Evolutionary conservation across 2,329 filamentous ascomycete species (phyloP), one percentile per base, ranked within the genome.

Genomic region (Sporothrix pseudoabietina): DNA sequence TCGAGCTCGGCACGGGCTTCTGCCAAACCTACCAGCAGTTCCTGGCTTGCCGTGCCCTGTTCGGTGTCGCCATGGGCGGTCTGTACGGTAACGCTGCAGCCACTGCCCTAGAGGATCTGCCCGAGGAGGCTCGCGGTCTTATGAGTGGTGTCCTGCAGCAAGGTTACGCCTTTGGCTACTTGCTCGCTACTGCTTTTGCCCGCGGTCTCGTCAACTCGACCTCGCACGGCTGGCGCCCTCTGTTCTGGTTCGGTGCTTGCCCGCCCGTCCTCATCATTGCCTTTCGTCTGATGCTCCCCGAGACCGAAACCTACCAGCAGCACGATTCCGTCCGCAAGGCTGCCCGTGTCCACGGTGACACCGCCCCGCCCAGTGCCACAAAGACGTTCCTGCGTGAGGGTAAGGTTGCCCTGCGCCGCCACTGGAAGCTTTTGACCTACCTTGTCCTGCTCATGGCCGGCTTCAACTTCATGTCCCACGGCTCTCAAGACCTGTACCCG

Each of bases 381-480:
- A 89, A 91, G 26, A 85, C 90, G 32, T 82, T 84, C 74, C 92
- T 94, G 82, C 91, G 91, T 4, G 92, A 94, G 78, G 32, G 78
- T 82, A 26, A 82, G 78, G 88, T 95, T 0, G 93, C 93, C 0
- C 78, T 97, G 47, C 91, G 89, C 81, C 88, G 89, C 19, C 92
- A 97, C 81, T 97, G 94, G 94, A 77, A 93, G 26, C 81, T 97
- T 3, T 84, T 97, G 71, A 84, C 89, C 39, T 97, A 97, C 82
- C 85, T 97, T 73, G 92, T 97, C 9, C 84, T 97, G 39, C 85
- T 97, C 63, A 96, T 97, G 93, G 91, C 93, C 2, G 93, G 93
- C 6, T 95, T 97, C 85, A 97, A 96, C 82, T 97, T 95, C 79
- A 74, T 77, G 79, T 77, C 63, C 32, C 92, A 95, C 83, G 93